phyloP scores from a whole-genome alignment of 2,329 filamentous ascomycete genomes.

The Aspergillus floridensis region DNA sequence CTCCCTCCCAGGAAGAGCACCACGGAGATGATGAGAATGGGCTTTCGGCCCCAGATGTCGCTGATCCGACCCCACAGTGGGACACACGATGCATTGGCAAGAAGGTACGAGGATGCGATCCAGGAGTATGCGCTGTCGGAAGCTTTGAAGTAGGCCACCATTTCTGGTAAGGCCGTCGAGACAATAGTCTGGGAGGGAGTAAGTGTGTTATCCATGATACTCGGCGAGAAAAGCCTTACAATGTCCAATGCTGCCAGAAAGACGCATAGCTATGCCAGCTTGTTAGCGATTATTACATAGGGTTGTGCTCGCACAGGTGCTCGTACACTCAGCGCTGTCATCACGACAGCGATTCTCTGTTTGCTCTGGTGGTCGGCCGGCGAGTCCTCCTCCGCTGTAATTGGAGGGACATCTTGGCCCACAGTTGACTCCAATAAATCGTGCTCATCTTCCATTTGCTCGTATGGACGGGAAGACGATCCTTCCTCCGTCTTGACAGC shows the following conservation, averaged over 20 bases:
- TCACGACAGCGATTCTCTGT: background rate
- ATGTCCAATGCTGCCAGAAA: conserved; percentile 1
- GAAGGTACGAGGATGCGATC: conserved; percentile 38
- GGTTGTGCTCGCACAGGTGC: background rate
- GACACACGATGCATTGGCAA: conserved; percentile 37
- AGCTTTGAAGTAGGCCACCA: conserved; percentile 32
- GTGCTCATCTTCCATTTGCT: background rate
- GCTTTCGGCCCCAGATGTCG: conserved; percentile 60
- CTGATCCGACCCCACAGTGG: conserved; percentile 43
- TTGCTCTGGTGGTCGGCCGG: conserved; percentile 1
- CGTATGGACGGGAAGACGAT: background rate
- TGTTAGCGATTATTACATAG: background rate
- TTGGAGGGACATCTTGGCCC: background rate
- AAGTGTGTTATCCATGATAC: background rate
- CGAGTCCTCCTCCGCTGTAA: background rate
- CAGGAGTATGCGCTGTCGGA: conserved; percentile 37
- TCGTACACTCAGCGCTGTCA: background rate
- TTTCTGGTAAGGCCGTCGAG: conserved; percentile 38
- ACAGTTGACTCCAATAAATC: background rate
- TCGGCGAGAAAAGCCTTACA: background rate
- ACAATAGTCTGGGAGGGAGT: conserved; percentile 23
- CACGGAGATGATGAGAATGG: conserved; percentile 54
- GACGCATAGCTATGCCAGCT: background rate
- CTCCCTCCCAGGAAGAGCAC: conserved; percentile 57
- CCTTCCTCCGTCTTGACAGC: background rate